Evolutionary conservation across 345 rosid species (phyloP).

Genomic region (Chamaenerion angustifolium): DNA sequence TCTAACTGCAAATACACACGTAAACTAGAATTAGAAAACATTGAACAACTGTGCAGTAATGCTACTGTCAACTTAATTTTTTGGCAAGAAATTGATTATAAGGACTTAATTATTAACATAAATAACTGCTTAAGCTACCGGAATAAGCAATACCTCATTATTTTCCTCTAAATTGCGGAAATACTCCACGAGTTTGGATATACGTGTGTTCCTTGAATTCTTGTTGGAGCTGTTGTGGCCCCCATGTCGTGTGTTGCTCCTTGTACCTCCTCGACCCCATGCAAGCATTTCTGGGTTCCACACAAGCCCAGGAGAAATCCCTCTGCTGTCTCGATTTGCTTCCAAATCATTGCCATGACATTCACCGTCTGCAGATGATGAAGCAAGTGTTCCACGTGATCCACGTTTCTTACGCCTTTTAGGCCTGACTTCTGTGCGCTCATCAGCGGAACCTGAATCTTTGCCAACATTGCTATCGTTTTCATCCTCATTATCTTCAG

Average conservation of each 20-base stretch:
- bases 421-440: conserved; percentile 31
- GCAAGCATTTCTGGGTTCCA: conserved; percentile 69
- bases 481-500: conserved; percentile 69
- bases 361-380: conserved; percentile 45
- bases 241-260: conserved; percentile 72
- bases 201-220: conserved; percentile 47
- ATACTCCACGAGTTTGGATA: conserved; percentile 58
- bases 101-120: too few species aligned
- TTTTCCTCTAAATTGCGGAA: conserved; percentile 52
- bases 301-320: conserved; percentile 57
- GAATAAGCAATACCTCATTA: conserved; percentile 36
- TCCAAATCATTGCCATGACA: conserved; percentile 41
- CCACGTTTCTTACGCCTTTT: too few species aligned
- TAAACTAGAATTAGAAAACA: neutral
- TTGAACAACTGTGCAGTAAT: too few species aligned
- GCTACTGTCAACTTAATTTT: too few species aligned
- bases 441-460: conserved; percentile 71
- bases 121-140: conserved; percentile 2
- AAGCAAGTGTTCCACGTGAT: conserved; percentile 29
- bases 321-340: conserved; percentile 39
- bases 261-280: conserved; percentile 86
- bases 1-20: conserved; percentile 34
- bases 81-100: too few species aligned
- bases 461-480: conserved; percentile 44
- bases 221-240: conserved; percentile 38